phyloP scores from a whole-genome alignment of 2,329 filamentous ascomycete genomes.

The Fusarium cyanostomum region DNA sequence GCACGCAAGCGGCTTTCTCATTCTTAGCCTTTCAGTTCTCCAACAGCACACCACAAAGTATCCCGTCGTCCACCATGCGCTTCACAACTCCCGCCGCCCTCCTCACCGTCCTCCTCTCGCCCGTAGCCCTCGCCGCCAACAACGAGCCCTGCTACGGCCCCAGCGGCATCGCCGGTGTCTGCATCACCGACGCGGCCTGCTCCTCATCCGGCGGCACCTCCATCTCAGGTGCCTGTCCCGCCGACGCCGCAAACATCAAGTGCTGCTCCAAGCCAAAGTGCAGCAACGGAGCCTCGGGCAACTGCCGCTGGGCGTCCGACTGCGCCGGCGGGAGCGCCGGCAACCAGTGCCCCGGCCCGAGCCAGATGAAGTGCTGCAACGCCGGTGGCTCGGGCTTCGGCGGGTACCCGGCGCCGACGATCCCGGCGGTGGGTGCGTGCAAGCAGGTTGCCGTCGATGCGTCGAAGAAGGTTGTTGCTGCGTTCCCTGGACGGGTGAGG shows the following conservation, averaged over 20 bases:
- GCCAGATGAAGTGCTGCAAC: conserved; percentile 52
- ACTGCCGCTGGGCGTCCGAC: conserved; percentile 52
- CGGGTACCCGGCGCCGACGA: conserved; percentile 46
- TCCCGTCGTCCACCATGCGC: conserved; percentile 30
- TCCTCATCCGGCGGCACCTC: conserved; percentile 49
- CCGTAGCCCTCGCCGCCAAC: conserved; percentile 37
- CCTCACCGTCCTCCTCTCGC: conserved; percentile 26
- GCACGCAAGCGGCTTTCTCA: not conserved
- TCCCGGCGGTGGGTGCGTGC: conserved; percentile 50
- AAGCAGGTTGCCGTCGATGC: conserved; percentile 49
- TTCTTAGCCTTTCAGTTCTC: not conserved
- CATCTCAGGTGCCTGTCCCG: conserved; percentile 51
- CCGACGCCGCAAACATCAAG: conserved; percentile 49
- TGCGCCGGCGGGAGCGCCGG: conserved; percentile 46
- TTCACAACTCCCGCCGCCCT: conserved; percentile 15
- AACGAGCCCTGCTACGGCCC: conserved; percentile 48
- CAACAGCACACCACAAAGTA: not conserved
- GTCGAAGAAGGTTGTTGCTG: conserved; percentile 48
- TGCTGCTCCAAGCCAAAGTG: conserved; percentile 56
- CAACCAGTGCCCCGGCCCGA: conserved; percentile 52
- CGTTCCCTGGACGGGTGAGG: conserved; percentile 49
- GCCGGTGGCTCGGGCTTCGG: conserved; percentile 46
- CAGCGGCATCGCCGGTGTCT: conserved; percentile 47
- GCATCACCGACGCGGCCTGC: conserved; percentile 51
- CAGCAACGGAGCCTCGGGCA: conserved; percentile 44